Base-by-base conservation (phyloP, 1,284 basidiomycete species). In the Gomphus bonarii region DNA sequence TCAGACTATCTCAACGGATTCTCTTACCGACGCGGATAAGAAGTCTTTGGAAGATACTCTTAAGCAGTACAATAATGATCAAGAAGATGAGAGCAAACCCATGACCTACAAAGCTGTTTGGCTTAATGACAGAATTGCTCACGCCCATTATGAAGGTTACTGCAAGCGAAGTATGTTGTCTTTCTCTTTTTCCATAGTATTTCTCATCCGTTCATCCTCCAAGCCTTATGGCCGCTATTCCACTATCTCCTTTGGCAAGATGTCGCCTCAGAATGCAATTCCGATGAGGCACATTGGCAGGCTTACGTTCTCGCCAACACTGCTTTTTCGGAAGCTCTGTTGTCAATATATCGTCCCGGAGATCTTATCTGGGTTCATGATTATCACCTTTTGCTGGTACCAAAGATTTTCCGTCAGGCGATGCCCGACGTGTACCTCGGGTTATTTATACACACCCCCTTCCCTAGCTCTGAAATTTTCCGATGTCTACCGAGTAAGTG, bases 191-290 rank as follows among this genome's bases (percentile, higher is more conserved):
- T 33, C 42, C 40, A 10, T 10, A 16, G 2, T 20, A n/a, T 20
- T 56, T 52, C 30, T 7, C 49, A 16, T 40, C 28, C 28, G 38
- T 16, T 22, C 43, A 18, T 28, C n/a, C 14, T 44, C 8, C 46
- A n/a, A 42, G 90, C 88, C 38, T 82, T 99, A 53, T 99, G 95
- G 95, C 97, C 95, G 0, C 76, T 98, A 30, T 97, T 99, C 80
- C 97, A 99, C 74, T 99, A 99, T 69, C 81, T 99, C 58, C 85
- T 97, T 57, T 97, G 94, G 94, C 92, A 97, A 70, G 95, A 97
- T 68, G 92, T 90, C 57, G 84, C 86, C 1, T 84, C 83, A 31
- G 87, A 89, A 66, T 84, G 84, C 61, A 82, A 85, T 8, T 84
- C 84, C 12, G 95, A 98, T 66, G 75, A 81, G 57, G 74, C 73